Conservation (phyloP, 169 alveolate species). For the Plasmodium cynomolgi region DNA sequence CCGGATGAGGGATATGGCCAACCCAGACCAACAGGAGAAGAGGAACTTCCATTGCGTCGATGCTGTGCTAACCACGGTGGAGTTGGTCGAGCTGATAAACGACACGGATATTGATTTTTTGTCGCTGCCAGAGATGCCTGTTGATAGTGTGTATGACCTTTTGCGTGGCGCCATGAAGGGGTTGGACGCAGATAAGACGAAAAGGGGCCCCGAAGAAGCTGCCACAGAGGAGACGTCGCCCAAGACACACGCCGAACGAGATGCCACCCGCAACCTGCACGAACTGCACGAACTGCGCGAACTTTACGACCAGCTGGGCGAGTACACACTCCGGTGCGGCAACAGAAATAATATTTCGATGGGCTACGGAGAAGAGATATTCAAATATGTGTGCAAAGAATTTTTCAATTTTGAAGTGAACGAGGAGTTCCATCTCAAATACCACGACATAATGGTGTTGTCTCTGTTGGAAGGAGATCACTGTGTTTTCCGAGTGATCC, state of each 20-base stretch:
- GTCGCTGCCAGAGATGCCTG: slow-evolving; percentile 11
- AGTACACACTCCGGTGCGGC: slow-evolving; percentile 22
- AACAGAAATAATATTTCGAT: slow-evolving; percentile 45
- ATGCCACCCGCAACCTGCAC: background rate
- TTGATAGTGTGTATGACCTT: slow-evolving; percentile 33
- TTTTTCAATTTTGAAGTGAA: slow-evolving; percentile 4
- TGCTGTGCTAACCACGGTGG: slow-evolving; percentile 63
- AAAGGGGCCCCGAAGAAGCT: background rate
- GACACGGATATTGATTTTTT: slow-evolving; percentile 24
- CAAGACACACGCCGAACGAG: background rate
- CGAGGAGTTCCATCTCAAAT: slow-evolving; percentile 20
- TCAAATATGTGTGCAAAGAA: slow-evolving; percentile 48
- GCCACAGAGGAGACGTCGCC: background rate
- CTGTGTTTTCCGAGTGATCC: slow-evolving; percentile 48
- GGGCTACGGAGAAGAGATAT: slow-evolving; percentile 71
- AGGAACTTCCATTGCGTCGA: slow-evolving; percentile 40
- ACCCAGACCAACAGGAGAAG: background rate
- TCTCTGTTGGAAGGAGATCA: slow-evolving; percentile 7
- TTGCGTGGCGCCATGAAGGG: background rate
- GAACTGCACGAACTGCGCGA: background rate
- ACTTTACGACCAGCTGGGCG: background rate
- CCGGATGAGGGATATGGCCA: background rate
- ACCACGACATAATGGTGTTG: slow-evolving; percentile 45
- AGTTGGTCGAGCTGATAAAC: slow-evolving; percentile 38
- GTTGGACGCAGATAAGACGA: background rate